A percentile compares a stretch with the other conserved stretches of the same genome.
phyloP scores from a whole-genome alignment of 805 yeast species.

The Wickerhamomyces ciferrii region DNA sequence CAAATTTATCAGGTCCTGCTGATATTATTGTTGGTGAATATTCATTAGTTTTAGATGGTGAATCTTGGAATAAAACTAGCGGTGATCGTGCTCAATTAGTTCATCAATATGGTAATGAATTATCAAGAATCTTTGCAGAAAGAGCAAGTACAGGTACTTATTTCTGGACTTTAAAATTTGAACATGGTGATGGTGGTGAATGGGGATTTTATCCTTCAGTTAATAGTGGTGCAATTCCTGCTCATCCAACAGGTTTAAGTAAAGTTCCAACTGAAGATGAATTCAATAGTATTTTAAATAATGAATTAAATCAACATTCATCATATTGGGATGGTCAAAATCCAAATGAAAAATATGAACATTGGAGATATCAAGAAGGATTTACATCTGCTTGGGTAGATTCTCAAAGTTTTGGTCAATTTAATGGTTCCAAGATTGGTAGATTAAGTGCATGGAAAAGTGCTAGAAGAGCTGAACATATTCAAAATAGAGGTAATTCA shows the following conservation, averaged over 20 bases:
- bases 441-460: slow-evolving; percentile 63
- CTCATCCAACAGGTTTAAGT: slow-evolving; percentile 20
- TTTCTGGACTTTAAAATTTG: slow-evolving; percentile 90
- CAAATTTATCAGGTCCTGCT: slow-evolving; percentile 43
- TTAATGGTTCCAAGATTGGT: slow-evolving; percentile 71
- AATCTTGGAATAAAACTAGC: slow-evolving; percentile 57
- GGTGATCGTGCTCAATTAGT: slow-evolving; percentile 53
- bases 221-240: slow-evolving; percentile 51
- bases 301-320: slow-evolving; percentile 41
- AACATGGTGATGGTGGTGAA: slow-evolving; percentile 90
- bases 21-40: slow-evolving; percentile 87
- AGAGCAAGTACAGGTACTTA: slow-evolving; percentile 67
- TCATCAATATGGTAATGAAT: slow-evolving; percentile 53
- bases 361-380: slow-evolving; percentile 78
- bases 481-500: slow-evolving; percentile 47
- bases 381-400: slow-evolving; percentile 74
- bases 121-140: slow-evolving; percentile 39
- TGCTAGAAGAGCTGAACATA: slow-evolving; percentile 61
- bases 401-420: slow-evolving; percentile 58
- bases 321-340: slow-evolving; percentile 65
- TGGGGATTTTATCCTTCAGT: slow-evolving; percentile 89
- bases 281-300: slow-evolving; percentile 33
- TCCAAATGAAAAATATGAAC: slow-evolving; percentile 62
- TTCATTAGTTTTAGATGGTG: slow-evolving; percentile 78
- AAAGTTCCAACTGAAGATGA: slow-evolving; percentile 34